Evolutionary conservation across 306 rosid species (phyloP), one percentile per base, ranked within the genome.

Genomic region (Oemleria cerasiformis): DNA sequence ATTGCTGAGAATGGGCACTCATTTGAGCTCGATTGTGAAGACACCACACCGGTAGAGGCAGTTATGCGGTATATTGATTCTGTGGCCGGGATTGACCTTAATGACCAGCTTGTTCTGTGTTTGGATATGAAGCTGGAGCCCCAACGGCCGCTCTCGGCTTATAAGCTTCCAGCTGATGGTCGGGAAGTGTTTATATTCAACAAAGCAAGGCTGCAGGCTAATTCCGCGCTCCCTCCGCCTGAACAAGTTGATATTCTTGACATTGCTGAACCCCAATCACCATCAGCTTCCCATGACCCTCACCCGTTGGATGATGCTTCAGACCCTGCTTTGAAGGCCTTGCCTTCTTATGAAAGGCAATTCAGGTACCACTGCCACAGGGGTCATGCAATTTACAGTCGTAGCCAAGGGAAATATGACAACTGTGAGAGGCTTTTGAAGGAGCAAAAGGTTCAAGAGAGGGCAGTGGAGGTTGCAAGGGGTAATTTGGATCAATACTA

Each of bases 271-370:
- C 92, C 91, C 25, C 90, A 75, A 19, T 80, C 84, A 4, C 92
- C 96, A 1, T 78, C 90, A 0, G 82, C 97, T 50, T 80, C 90
- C 8, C 89, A 84, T 41, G 87, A 82, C 76, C 83, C 86, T 7
- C 99, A 95, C 63, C 90, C 96, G 51, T 80, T 95, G 78, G 99
- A 95, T 64, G 92, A 91, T 80, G 99, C 92, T 68, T 80, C 81
- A 0, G 99, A 95, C 75, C 99, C 97, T 76, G 99, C 99, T 75
- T 72, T 95, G 86, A 95, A 91, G 82, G 97, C 97, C 38, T 82
- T 95, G 65, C 96, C 97, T 50, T 88, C 96, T 30, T 95, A 95
- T 75, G 99, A 95, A 82, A 82, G 90, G 73, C 92, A 88, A 69
- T 95, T 95, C 73, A 85, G 97, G 80, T 80, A 76, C 82, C 99